Evolutionary conservation across 441 rosid species (phyloP).

Genomic region (Francoa sonchifolia): DNA sequence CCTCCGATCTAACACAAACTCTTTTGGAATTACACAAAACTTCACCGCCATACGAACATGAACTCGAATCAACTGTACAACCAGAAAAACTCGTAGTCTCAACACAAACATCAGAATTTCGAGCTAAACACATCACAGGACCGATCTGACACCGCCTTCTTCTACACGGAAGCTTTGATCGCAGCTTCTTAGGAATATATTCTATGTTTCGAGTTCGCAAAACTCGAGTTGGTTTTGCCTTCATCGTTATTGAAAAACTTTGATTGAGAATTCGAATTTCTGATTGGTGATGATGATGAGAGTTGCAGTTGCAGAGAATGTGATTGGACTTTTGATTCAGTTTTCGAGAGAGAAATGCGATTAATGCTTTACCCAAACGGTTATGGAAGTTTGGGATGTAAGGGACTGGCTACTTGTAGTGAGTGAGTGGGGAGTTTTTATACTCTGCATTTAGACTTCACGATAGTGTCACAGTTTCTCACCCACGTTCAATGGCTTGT

Average conservation of each 20-base stretch:
- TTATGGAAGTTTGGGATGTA: too few species aligned
- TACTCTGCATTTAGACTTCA: too few species aligned
- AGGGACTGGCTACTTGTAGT: too few species aligned
- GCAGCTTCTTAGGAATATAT: slow-evolving; percentile 38
- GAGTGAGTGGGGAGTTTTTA: too few species aligned
- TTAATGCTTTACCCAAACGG: too few species aligned
- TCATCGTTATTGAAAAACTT: not conserved
- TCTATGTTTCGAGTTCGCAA: slow-evolving; percentile 15
- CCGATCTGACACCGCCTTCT: slow-evolving; percentile 40
- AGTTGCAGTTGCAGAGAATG: slow-evolving; percentile 9
- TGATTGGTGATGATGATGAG: slow-evolving; percentile 5
- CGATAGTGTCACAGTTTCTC: too few species aligned
- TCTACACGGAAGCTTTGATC: slow-evolving; percentile 41
- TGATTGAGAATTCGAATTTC: slow-evolving; percentile 5
- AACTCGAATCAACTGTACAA: slow-evolving; percentile 26
- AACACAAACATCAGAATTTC: not conserved
- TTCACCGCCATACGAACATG: slow-evolving; percentile 24
- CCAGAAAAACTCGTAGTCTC: slow-evolving; percentile 14
- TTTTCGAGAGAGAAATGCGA: not conserved
- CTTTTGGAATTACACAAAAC: slow-evolving; percentile 39
- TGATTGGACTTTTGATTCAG: not conserved
- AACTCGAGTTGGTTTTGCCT: slow-evolving; percentile 22
- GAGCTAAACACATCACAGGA: slow-evolving; percentile 20
- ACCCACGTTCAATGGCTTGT: too few species aligned
- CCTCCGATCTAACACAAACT: slow-evolving; percentile 18